Evolutionary conservation across 495 filamentous ascomycete species (phyloP).

Genomic region (Penicillium subrubescens): DNA sequence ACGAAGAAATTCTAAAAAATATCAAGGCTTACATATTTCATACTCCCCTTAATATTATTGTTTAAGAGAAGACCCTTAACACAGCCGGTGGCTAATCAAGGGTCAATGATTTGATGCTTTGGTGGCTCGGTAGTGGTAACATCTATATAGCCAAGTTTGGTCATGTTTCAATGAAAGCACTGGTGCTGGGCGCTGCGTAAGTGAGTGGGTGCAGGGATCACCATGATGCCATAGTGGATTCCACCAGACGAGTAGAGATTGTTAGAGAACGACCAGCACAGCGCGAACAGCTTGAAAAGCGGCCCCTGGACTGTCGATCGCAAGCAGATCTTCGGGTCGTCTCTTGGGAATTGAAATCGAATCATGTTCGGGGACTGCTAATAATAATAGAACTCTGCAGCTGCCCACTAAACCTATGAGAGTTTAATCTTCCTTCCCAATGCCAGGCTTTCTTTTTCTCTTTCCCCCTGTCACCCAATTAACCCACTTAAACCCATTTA

Average conservation of each 20-base stretch:
- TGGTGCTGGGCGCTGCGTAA: constrained; percentile 6
- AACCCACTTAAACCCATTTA: not conserved
- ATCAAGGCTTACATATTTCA: not conserved
- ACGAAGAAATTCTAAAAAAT: not conserved
- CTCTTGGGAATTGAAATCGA: not conserved
- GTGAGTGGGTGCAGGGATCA: constrained; percentile 15
- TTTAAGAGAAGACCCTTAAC: not conserved
- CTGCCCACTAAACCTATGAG: not conserved
- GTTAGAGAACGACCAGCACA: not conserved
- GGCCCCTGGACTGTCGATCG: not conserved
- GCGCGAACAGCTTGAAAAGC: not conserved
- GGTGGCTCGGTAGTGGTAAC: not conserved
- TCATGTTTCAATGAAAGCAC: not conserved
- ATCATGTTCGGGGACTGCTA: not conserved
- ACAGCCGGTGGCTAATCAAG: not conserved
- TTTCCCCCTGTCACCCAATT: not conserved
- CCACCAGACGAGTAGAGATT: not conserved
- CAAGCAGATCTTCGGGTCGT: not conserved
- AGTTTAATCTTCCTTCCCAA: not conserved
- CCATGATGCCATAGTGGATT: constrained; percentile 11
- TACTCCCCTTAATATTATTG: not conserved
- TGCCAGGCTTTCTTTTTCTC: not conserved
- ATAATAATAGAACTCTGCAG: not conserved
- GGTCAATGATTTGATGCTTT: not conserved
- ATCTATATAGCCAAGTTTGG: not conserved